Evolutionary conservation across 148 eudicot genomes (phyloP), one percentile per base, ranked within the genome.

Genomic region (Silene uniflora): DNA sequence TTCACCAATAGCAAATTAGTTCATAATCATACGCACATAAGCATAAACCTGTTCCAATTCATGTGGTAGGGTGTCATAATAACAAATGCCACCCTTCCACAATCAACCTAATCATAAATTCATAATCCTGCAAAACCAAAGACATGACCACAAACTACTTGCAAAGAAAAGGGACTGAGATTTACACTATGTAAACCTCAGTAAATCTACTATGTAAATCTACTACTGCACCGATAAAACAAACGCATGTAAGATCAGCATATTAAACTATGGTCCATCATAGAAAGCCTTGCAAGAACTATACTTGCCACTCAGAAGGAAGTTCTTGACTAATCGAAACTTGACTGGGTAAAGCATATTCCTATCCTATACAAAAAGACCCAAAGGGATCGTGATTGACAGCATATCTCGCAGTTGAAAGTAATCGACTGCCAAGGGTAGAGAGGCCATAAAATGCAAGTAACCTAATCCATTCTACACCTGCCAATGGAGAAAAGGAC

Each of bases 301-400:
- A 56, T 6, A 11, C 19, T 68, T 73, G 84, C 77, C 84, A 81
- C 64, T 77, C 80, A 81, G 80, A 79, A 81, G 80, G 75, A 77
- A 61, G 22, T 81, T 77, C 74, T 77, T 62, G 77, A 77, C 77
- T 60, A 72, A 49, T 49, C 25, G 58, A 68, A 19, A 73, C 77
- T 71, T 74, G 39, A 64, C 74, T 69, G 64, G 66, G 73, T 76
- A 61, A 68, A 68, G 63, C 62, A 42, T 56, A 76, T 42, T 65
- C 76, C 64, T 23, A 7, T 65, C 76, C 64, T 23, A 7, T 67
- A 67, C 12, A 69, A 7, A 66, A 71, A 76, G 52, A n/a, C 73
- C 58, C 10, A 73, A 59, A 74, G 11, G 11, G 49, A n/a, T 47
- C 46, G 66, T 60, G 56, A 68, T 74, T 32, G 67, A 39, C 76